phyloP scores from a whole-genome alignment of 2,329 filamentous ascomycete species.

The Trichophyton simii region DNA sequence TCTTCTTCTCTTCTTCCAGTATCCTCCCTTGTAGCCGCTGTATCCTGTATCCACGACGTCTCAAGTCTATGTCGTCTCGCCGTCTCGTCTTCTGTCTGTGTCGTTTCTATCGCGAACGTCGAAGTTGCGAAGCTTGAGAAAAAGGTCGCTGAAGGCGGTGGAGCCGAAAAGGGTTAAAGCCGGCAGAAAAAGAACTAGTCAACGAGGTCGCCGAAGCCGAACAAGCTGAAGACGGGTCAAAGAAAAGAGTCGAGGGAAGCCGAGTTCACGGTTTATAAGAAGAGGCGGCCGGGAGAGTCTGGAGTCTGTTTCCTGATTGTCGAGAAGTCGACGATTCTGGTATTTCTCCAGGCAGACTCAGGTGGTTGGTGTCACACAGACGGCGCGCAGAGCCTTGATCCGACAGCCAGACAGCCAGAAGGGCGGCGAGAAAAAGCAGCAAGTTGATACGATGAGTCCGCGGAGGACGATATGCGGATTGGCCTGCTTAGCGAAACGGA shows the following conservation, averaged over 20 bases:
- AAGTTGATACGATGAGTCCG: not conserved
- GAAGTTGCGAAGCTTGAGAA: not conserved
- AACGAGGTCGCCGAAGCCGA: not conserved
- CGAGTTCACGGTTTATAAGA: not conserved
- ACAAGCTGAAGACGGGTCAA: not conserved
- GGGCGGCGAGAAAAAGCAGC: not conserved
- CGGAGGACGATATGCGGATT: not conserved
- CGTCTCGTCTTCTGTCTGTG: not conserved
- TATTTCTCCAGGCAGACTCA: not conserved
- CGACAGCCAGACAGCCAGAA: not conserved
- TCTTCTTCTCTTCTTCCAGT: not conserved
- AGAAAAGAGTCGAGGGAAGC: too few relatives aligned
- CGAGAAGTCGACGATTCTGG: not conserved
- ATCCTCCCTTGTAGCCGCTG: not conserved
- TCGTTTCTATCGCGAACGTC: not conserved
- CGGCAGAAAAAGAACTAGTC: not conserved
- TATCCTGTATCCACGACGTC: not conserved
- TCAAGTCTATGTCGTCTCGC: not conserved
- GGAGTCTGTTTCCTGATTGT: not conserved
- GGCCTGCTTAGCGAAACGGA: not conserved
- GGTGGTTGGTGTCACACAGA: not conserved
- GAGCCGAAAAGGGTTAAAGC: not conserved
- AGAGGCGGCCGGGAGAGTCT: too few relatives aligned
- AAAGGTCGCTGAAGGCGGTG: not conserved
- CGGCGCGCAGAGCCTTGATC: not conserved